Evolutionary conservation across 441 rosid genomes (phyloP), one percentile per base, ranked within the genome.

Genomic region (Biscutella laevigata): DNA sequence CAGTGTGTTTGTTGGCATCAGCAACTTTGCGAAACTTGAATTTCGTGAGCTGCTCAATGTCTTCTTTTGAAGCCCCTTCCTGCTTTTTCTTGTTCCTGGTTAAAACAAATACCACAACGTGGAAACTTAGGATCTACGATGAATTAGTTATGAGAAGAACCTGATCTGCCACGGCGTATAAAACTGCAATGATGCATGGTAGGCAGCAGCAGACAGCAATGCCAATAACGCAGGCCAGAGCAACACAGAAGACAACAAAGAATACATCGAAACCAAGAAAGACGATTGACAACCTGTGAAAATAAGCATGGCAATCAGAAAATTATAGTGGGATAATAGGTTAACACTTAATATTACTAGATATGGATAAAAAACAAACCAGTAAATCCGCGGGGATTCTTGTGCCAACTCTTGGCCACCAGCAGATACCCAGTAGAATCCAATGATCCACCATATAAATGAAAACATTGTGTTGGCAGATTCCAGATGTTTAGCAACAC

Each of bases 11-110:
- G 68, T 79, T 83, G 28, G 43, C 53, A 22, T 68, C 53, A n/a
- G 53, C 71, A 42, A 44, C 45, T 57, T 64, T 79, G 41, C 73
- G 81, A 60, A 86, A 92, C 71, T 80, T 86, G 74, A 77, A 92
- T 69, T 79, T 88, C 22, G 84, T 66, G 45, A 92, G 79, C 69
- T 75, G 91, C 25, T 92, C 98, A 49, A 92, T 80, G 64, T 92
- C 98, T 73, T 92, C 98, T 71, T 74, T 85, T 19, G 98, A 73
- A 36, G 98, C 96, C 67, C 98, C 98, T 78, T 86, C 96, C 98
- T 92, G 83, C 39, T 25, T 3, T 53, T 7, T 16, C 38, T 60
- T 32, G 20, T 25, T 2, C 4, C 0, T 19, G 0, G 41, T 66
- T 24, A 53, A 32, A 38, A 53, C 19, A 22, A 1, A 39, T 38